phyloP scores from a whole-genome alignment of 768 basidiomycete species.

The Lactifluus hygrophoroides region DNA sequence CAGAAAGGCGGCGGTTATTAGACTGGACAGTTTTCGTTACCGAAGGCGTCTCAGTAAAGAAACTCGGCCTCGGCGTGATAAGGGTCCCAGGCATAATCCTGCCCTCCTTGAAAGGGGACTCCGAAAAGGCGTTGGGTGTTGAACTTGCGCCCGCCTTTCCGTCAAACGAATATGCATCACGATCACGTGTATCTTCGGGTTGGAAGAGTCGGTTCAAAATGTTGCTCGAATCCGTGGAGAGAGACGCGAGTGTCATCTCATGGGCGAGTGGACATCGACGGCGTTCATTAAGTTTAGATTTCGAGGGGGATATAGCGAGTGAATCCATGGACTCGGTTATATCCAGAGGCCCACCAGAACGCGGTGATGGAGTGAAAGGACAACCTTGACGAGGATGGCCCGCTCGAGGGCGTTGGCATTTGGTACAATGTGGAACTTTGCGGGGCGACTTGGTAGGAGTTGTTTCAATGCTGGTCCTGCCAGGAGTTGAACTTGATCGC shows the following conservation, averaged over 20 bases:
- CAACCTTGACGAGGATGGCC: conserved; percentile 63
- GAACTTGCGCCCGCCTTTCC: background rate
- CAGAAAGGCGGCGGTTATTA: background rate
- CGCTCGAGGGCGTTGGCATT: conserved; percentile 46
- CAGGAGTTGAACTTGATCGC: conserved; percentile 11
- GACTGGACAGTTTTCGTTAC: background rate
- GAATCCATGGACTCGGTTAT: conserved; percentile 12
- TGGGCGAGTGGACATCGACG: conserved; percentile 26
- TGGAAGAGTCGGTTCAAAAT: conserved; percentile 39
- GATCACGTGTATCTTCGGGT: conserved; percentile 34
- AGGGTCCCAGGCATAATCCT: conserved; percentile 21
- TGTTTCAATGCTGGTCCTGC: conserved; percentile 4
- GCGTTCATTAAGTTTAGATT: conserved; percentile 18
- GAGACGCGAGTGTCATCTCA: conserved; percentile 41
- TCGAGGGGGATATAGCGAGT: conserved; percentile 14
- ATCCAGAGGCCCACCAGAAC: background rate
- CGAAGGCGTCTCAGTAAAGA: background rate
- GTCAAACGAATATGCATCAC: conserved; percentile 22
- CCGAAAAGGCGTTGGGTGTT: background rate
- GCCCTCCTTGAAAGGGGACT: conserved; percentile 8
- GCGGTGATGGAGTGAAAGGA: conserved; percentile 29
- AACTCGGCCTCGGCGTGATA: conserved; percentile 6
- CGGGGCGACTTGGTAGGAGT: conserved; percentile 37
- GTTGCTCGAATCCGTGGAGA: conserved; percentile 39
- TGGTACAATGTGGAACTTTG: conserved; percentile 45